These are phyloP conservation scores for Podospora pseudoanserina DNA, from an alignment of 495 filamentous ascomycete genomes.

Conservation along the genomic window DNA sequence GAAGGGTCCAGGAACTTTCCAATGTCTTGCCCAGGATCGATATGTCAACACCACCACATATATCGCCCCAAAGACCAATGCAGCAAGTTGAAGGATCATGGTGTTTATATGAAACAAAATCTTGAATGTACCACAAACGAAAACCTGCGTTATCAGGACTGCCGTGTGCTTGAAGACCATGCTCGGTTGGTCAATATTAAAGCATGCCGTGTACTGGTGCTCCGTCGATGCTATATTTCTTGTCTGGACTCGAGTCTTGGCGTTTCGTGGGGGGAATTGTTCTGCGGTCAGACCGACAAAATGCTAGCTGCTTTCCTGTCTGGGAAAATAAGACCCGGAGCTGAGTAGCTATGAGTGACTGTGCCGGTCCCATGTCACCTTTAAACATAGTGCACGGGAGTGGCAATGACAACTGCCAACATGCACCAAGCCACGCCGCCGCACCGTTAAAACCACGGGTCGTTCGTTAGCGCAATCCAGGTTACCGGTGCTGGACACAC, in stretches of 20 bases:
- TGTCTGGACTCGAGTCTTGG: not conserved
- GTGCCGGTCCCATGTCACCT: not conserved
- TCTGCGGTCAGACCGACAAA: not conserved
- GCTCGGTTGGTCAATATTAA: not conserved
- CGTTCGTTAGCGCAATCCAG: not conserved
- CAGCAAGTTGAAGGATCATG: not conserved
- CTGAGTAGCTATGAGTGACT: not conserved
- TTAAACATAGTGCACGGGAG: not conserved
- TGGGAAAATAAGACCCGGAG: not conserved
- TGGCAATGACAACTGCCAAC: not conserved
- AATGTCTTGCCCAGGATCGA: constrained; percentile 8
- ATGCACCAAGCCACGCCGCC: not conserved
- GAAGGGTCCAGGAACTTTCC: constrained; percentile 15
- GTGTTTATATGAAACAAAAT: not conserved
- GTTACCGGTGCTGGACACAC: not conserved
- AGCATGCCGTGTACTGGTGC: not conserved
- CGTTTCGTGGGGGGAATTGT: not conserved
- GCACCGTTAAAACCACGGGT: not conserved
- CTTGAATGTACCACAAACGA: not conserved
- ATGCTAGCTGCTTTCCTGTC: not conserved
- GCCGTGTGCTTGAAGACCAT: not conserved
- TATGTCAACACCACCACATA: not conserved
- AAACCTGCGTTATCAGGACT: not conserved
- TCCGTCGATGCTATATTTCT: not conserved
- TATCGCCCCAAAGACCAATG: not conserved